Evolutionary conservation across 495 filamentous ascomycete species (phyloP).

Genomic region (Geoglossum glabrum): DNA sequence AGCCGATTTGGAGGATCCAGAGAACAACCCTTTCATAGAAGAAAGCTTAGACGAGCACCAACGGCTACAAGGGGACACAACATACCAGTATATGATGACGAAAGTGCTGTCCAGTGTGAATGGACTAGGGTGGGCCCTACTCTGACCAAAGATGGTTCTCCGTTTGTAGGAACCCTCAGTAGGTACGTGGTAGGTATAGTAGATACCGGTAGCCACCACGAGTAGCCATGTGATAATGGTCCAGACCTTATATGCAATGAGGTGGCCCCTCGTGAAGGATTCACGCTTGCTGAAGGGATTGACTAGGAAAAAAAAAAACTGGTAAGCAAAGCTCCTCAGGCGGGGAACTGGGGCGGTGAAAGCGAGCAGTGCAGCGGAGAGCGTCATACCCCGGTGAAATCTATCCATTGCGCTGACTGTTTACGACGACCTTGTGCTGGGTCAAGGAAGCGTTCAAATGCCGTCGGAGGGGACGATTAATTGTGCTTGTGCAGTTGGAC

Average conservation of each 20-base stretch:
- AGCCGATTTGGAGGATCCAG: slow-evolving; percentile 53
- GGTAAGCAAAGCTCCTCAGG: no score
- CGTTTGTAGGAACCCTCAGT: slow-evolving; percentile 30
- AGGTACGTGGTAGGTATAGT: slow-evolving; percentile 44
- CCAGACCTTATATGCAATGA: slow-evolving; percentile 42
- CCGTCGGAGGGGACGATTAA: background rate
- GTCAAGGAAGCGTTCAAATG: background rate
- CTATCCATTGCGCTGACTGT: background rate
- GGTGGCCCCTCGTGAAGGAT: slow-evolving; percentile 4
- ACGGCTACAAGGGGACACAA: background rate
- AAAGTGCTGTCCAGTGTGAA: slow-evolving; percentile 57
- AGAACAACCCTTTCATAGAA: slow-evolving; percentile 39
- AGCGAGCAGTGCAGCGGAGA: background rate
- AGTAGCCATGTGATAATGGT: slow-evolving; percentile 54
- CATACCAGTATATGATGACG: slow-evolving; percentile 58
- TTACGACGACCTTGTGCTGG: background rate
- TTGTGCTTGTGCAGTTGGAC: background rate
- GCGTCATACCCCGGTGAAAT: background rate
- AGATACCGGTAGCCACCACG: slow-evolving; percentile 42
- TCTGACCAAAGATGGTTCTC: slow-evolving; percentile 47
- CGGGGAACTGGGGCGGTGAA: no score
- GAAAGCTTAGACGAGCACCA: background rate
- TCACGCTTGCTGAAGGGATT: slow-evolving; percentile 17
- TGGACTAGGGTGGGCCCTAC: slow-evolving; percentile 39
- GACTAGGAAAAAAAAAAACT: slow-evolving; percentile 7